Percentiles rank a stretch among this genome's conserved stretches.
Conservation (phyloP, 2,329 filamentous ascomycete genomes). For the Fusarium goolgardi region DNA sequence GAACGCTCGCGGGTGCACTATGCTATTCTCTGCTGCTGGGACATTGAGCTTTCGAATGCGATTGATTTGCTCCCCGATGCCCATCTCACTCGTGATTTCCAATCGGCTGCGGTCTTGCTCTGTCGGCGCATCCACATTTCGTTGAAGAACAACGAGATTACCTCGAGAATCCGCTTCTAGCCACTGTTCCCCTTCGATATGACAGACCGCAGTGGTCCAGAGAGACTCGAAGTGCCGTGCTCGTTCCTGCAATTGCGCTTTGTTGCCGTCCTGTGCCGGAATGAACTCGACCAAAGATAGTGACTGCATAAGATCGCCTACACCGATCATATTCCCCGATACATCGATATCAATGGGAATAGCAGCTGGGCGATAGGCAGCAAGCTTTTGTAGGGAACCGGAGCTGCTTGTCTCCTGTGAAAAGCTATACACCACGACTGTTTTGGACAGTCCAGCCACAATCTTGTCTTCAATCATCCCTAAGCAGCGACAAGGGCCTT, state of each 20-base stretch:
- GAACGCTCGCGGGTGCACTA: constrained; percentile 85
- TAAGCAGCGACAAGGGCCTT: constrained; percentile 83
- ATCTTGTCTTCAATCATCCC: constrained; percentile 80
- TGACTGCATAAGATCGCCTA: constrained; percentile 95
- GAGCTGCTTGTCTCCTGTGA: constrained; percentile 65
- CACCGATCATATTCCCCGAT: constrained; percentile 78
- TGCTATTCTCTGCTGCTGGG: constrained; percentile 69
- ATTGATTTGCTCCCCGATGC: constrained; percentile 94
- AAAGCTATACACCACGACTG: constrained; percentile 72
- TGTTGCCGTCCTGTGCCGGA: constrained; percentile 65
- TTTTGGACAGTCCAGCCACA: constrained; percentile 90
- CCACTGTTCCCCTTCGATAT: constrained; percentile 79
- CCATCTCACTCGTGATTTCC: constrained; percentile 81
- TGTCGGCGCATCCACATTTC: constrained; percentile 78
- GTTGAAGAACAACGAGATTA: constrained; percentile 83
- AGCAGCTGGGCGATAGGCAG: constrained; percentile 83
- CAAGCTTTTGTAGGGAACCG: constrained; percentile 74
- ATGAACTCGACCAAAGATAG: constrained; percentile 81
- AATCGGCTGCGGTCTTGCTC: constrained; percentile 78
- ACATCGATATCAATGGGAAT: constrained; percentile 85
- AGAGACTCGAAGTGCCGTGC: constrained; percentile 83
- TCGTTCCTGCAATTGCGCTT: constrained; percentile 75
- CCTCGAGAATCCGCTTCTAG: constrained; percentile 88
- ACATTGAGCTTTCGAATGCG: constrained; percentile 81
- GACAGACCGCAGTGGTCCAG: constrained; percentile 83